These are phyloP conservation scores for Dothistroma pini DNA, from an alignment of 2,329 filamentous ascomycete genomes.

Conservation along the genomic window DNA sequence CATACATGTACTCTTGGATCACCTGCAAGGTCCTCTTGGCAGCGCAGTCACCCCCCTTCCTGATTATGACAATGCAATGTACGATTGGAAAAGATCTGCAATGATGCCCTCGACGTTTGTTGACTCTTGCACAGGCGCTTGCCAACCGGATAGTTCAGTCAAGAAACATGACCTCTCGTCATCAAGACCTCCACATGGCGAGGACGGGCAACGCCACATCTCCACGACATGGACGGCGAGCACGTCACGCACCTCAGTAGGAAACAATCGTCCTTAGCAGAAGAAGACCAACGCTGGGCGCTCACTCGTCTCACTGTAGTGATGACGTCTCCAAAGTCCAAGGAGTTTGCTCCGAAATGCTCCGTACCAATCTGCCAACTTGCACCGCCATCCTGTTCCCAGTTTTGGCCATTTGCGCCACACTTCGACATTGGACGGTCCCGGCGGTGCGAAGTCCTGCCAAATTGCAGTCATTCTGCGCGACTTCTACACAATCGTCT, in stretches of 20 bases:
- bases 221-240: neutral
- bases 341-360: neutral
- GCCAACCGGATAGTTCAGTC: neutral
- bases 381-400: neutral
- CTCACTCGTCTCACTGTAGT: neutral
- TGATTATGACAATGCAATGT: neutral
- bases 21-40: neutral
- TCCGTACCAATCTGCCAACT: conserved; percentile 1
- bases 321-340: neutral
- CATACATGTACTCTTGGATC: neutral
- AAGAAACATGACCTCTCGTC: neutral
- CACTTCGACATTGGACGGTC: neutral
- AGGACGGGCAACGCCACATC: neutral
- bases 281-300: neutral
- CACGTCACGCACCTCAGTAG: neutral
- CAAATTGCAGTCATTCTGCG: neutral
- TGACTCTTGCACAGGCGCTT: neutral
- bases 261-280: neutral
- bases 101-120: neutral
- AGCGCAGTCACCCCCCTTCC: neutral
- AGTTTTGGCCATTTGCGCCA: neutral
- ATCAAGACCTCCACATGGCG: neutral
- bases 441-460: neutral
- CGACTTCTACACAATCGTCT: neutral
- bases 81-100: neutral